phyloP scores from a whole-genome alignment of 352 stramenopile species.

The Pythium insidiosum region DNA sequence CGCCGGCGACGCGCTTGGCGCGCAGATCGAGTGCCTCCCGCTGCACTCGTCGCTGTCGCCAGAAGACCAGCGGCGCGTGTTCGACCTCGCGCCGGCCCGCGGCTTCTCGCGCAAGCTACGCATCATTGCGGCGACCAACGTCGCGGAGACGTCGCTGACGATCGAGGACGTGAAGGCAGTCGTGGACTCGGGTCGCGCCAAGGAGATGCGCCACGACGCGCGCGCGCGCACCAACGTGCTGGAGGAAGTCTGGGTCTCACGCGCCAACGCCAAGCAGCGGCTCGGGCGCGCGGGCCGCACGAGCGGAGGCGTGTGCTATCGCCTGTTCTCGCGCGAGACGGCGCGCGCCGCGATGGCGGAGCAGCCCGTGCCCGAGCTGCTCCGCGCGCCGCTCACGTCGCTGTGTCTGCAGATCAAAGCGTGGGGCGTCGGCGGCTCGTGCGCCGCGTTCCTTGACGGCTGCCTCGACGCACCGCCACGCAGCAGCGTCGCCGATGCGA shows the following conservation, averaged over 20 bases:
- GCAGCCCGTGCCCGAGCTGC: constrained; percentile 91
- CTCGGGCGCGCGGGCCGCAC: constrained; percentile 90
- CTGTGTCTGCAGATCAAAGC: constrained; percentile 95
- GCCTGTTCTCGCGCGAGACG: constrained; percentile 78
- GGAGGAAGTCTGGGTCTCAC: constrained; percentile 86
- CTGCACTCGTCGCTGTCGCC: constrained; percentile 92
- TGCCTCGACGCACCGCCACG: constrained; percentile 90
- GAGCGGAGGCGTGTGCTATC: constrained; percentile 84
- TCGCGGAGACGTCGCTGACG: constrained; percentile 95
- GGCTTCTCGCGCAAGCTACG: too few relatives aligned
- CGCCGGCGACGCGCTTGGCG: constrained; percentile 20
- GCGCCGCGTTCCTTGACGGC: constrained; percentile 79
- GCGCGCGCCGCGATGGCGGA: constrained; percentile 70
- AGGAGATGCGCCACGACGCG: constrained; percentile 78
- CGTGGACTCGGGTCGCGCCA: constrained; percentile 95
- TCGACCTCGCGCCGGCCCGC: constrained; percentile 51
- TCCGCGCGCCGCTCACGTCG: constrained; percentile 92
- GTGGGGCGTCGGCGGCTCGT: constrained; percentile 61
- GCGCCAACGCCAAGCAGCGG: constrained; percentile 87
- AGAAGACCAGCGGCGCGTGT: constrained; percentile 92
- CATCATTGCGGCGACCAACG: constrained; percentile 96
- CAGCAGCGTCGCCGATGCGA: constrained; percentile 82
- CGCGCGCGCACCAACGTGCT: constrained; percentile 85
- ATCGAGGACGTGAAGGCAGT: constrained; percentile 94
- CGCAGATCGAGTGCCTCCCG: constrained; percentile 81